These are phyloP conservation scores for Diaporthe velutina DNA, from an alignment of 2,329 filamentous ascomycete genomes.

Conservation along the genomic window DNA sequence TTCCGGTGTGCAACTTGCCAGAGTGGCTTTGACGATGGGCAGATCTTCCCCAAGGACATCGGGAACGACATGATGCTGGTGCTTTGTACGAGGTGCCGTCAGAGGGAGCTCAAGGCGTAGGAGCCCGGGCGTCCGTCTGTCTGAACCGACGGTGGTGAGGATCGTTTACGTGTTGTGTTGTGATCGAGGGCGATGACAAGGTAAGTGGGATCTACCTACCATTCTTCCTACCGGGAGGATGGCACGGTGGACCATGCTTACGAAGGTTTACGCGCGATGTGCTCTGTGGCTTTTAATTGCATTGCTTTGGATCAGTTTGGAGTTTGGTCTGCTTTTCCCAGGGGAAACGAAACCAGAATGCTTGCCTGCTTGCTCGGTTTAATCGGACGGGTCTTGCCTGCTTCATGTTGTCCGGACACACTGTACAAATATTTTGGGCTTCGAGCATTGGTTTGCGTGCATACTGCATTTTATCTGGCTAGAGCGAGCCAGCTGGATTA, in stretches of 20 bases:
- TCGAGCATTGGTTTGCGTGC: slow-evolving; percentile 24
- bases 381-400: slow-evolving; percentile 3
- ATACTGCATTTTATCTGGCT: slow-evolving; percentile 23
- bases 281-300: slow-evolving; percentile 24
- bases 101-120: slow-evolving; percentile 68
- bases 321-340: slow-evolving; percentile 32
- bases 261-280: slow-evolving; percentile 32
- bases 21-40: slow-evolving; percentile 73
- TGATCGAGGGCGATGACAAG: slow-evolving; percentile 7
- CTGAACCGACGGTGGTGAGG: background rate
- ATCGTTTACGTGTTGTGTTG: background rate
- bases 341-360: slow-evolving; percentile 22
- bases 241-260: slow-evolving; percentile 32
- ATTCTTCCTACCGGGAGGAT: background rate
- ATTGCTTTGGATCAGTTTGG: slow-evolving; percentile 38
- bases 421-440: slow-evolving; percentile 30
- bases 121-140: slow-evolving; percentile 16
- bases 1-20: slow-evolving; percentile 81
- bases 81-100: slow-evolving; percentile 72
- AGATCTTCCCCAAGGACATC: slow-evolving; percentile 72
- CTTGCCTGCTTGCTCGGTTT: slow-evolving; percentile 19
- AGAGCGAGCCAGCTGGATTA: slow-evolving; percentile 25
- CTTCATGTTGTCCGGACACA: slow-evolving; percentile 28
- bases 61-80: slow-evolving; percentile 63
- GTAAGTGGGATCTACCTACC: slow-evolving; percentile 26